Conservation (phyloP, 805 yeast species). For the Kazachstania africana region DNA sequence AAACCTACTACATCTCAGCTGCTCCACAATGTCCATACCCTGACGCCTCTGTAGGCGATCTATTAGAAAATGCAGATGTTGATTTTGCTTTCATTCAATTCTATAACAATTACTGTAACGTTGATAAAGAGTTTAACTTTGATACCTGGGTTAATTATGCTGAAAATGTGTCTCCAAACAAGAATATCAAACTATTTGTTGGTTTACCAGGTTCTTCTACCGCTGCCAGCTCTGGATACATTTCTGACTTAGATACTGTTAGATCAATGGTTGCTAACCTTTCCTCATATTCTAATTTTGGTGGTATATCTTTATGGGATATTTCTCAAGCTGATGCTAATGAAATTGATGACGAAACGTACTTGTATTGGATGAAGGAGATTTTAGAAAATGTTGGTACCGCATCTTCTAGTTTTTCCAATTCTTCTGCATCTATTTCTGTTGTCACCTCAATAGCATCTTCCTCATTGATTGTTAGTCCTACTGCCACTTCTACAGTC, state of each 20-base stretch:
- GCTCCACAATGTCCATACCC: slow-evolving; percentile 92
- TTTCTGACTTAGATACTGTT: slow-evolving; percentile 31
- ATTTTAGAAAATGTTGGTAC: slow-evolving; percentile 22
- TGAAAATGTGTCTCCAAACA: slow-evolving; percentile 46
- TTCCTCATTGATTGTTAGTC: not conserved
- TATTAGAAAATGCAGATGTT: slow-evolving; percentile 45
- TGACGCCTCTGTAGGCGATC: slow-evolving; percentile 54
- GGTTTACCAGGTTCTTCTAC: slow-evolving; percentile 62
- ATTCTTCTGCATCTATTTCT: slow-evolving; percentile 9
- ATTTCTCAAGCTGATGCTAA: slow-evolving; percentile 60
- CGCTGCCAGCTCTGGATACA: slow-evolving; percentile 55
- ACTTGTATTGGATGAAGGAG: slow-evolving; percentile 33
- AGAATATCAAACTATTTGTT: slow-evolving; percentile 53
- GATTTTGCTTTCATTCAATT: slow-evolving; percentile 83
- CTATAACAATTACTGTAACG: slow-evolving; percentile 72
- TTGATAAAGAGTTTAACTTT: slow-evolving; percentile 47
- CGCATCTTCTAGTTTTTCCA: slow-evolving; percentile 8
- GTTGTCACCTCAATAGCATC: not conserved
- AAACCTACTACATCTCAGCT: slow-evolving; percentile 64
- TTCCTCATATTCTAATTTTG: slow-evolving; percentile 59
- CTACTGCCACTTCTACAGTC: not conserved
- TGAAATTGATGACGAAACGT: slow-evolving; percentile 32
- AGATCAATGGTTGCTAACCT: slow-evolving; percentile 53
- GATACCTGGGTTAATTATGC: slow-evolving; percentile 68
- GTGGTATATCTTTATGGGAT: slow-evolving; percentile 89